These are phyloP conservation scores for Lepraria neglecta DNA, from an alignment of 495 filamentous ascomycete species.

Conservation along the genomic window DNA sequence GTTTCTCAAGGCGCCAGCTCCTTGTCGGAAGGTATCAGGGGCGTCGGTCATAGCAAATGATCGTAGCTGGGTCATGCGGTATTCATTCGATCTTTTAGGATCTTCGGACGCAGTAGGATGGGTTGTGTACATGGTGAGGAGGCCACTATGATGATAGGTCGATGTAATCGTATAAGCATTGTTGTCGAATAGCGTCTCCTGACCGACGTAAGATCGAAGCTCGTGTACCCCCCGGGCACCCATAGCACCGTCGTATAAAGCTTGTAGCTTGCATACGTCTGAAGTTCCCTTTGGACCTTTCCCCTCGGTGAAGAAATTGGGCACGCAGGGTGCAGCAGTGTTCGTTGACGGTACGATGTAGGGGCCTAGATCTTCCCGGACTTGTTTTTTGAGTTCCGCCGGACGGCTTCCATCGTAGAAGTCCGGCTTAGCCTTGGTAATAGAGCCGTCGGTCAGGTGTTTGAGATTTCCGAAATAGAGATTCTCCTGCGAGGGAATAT, in stretches of 20 bases:
- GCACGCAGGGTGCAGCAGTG: slow-evolving; percentile 11
- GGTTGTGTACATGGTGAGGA: no score
- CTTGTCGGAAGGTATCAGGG: slow-evolving; percentile 28
- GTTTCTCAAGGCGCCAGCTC: slow-evolving; percentile 29
- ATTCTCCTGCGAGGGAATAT: slow-evolving; percentile 23
- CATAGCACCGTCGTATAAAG: not conserved
- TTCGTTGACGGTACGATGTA: slow-evolving; percentile 13
- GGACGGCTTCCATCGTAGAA: slow-evolving; percentile 38
- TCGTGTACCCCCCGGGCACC: not conserved
- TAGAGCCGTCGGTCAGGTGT: slow-evolving; percentile 29
- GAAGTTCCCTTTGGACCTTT: not conserved
- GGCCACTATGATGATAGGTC: not conserved
- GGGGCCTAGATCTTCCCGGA: not conserved
- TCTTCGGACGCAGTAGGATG: not conserved
- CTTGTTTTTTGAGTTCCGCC: slow-evolving; percentile 25
- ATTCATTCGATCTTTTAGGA: slow-evolving; percentile 20
- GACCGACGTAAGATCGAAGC: not conserved
- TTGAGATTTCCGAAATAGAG: slow-evolving; percentile 35
- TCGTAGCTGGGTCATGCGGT: slow-evolving; percentile 29
- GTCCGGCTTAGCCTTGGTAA: slow-evolving; percentile 34
- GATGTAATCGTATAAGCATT: no score
- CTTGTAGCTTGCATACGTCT: not conserved
- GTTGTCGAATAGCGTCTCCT: not conserved
- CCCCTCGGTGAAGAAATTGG: slow-evolving; percentile 7
- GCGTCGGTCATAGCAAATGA: slow-evolving; percentile 24